Conservation (phyloP, 257 asterid genomes). For the Solanum dulcamara region DNA sequence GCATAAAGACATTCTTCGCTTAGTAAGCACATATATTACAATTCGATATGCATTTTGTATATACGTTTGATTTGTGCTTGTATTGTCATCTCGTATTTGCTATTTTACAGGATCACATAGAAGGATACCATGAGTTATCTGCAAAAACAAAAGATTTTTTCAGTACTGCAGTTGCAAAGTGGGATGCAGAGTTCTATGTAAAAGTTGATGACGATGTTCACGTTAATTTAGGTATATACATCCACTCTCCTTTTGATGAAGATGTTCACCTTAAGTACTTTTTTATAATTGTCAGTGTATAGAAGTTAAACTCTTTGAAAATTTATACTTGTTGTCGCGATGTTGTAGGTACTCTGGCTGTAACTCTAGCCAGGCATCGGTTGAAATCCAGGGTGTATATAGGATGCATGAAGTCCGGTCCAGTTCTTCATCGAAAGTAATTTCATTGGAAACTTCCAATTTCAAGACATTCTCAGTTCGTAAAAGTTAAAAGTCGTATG, state of each 20-base stretch:
- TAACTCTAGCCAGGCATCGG: constrained; percentile 44
- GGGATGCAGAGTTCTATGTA: constrained; percentile 78
- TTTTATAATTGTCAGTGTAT: background rate
- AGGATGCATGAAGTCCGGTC: constrained; percentile 71
- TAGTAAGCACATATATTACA: constrained; percentile 23
- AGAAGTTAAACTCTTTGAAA: background rate
- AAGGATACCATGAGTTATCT: constrained; percentile 77
- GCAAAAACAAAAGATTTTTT: constrained; percentile 79
- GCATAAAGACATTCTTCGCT: constrained; percentile 61
- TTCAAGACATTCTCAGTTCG: background rate
- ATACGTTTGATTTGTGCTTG: background rate
- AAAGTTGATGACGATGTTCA: constrained; percentile 88
- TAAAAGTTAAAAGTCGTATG: background rate
- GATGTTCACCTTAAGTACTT: too few relatives aligned
- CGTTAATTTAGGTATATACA: constrained; percentile 55
- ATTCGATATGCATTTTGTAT: background rate
- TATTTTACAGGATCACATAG: constrained; percentile 48
- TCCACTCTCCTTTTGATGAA: constrained; percentile 23
- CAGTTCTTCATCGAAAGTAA: constrained; percentile 49
- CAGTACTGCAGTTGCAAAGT: constrained; percentile 46
- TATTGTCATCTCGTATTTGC: background rate
- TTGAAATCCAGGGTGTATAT: constrained; percentile 42
- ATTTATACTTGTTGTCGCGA: background rate
- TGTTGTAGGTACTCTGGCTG: constrained; percentile 46
- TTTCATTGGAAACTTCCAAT: background rate